Conservation (phyloP, 2,329 filamentous ascomycete genomes). For the Alternaria sp. region DNA sequence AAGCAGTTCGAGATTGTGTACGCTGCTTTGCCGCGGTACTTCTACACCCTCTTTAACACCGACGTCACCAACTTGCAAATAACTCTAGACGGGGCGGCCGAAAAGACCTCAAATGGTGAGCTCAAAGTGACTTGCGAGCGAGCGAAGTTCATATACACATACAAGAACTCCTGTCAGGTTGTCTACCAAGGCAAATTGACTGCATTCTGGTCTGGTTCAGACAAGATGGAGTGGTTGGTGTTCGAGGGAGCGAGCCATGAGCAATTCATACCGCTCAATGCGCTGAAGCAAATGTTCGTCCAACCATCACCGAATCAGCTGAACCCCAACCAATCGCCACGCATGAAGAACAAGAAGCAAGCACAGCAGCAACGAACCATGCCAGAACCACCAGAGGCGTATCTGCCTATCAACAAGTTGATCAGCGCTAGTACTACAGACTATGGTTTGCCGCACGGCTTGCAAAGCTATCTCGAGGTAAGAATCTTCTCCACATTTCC, state of each 20-base stretch:
- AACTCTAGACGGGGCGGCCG: conserved; percentile 72
- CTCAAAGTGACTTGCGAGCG: conserved; percentile 78
- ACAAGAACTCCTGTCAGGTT: conserved; percentile 79
- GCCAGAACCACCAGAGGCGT: conserved; percentile 44
- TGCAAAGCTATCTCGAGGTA: conserved; percentile 70
- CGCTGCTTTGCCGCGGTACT: conserved; percentile 84
- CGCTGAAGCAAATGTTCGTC: conserved; percentile 55
- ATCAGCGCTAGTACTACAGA: conserved; percentile 55
- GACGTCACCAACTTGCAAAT: conserved; percentile 84
- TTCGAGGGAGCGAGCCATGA: conserved; percentile 78
- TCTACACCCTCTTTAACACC: conserved; percentile 85
- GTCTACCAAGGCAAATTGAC: conserved; percentile 78
- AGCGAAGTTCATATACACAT: conserved; percentile 88
- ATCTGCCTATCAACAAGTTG: conserved; percentile 54
- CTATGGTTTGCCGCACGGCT: conserved; percentile 62
- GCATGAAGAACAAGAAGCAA: conserved; percentile 59
- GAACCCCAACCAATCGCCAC: conserved; percentile 63
- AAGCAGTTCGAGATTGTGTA: conserved; percentile 89
- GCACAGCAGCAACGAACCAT: conserved; percentile 41
- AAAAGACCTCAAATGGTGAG: conserved; percentile 65
- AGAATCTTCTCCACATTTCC: conserved; percentile 19
- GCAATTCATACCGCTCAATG: conserved; percentile 79
- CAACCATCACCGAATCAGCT: conserved; percentile 54
- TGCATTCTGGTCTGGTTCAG: conserved; percentile 76
- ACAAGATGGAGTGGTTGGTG: conserved; percentile 84